Conservation (phyloP, 495 filamentous ascomycete genomes). For the Copromyces sp. region DNA sequence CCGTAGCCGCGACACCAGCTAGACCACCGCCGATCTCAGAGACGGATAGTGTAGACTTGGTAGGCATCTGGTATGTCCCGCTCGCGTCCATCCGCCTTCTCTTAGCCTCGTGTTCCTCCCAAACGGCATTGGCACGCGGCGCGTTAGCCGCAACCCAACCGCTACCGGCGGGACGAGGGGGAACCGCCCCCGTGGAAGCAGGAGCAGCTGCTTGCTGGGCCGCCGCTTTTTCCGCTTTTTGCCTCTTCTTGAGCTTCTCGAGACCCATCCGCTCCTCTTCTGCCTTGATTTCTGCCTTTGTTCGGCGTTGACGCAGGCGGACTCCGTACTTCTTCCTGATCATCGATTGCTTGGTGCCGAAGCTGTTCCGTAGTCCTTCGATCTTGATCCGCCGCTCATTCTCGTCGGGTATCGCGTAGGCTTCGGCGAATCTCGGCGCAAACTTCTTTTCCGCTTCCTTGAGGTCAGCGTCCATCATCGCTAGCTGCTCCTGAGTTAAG, state of each 20-base stretch:
- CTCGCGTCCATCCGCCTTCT: conserved; percentile 16
- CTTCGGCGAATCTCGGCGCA: conserved; percentile 28
- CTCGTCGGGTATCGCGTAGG: conserved; percentile 25
- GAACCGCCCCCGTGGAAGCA: conserved; percentile 1
- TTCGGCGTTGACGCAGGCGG: conserved; percentile 33
- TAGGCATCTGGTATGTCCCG: conserved; percentile 15
- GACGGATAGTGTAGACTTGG: conserved; percentile 21
- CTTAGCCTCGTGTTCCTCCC: conserved; percentile 22
- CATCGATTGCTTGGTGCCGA: conserved; percentile 39
- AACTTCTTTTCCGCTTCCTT: conserved; percentile 27
- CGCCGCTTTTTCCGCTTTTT: conserved; percentile 1
- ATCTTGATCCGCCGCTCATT: conserved; percentile 20
- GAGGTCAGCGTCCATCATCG: conserved; percentile 27
- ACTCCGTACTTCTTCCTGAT: conserved; percentile 41
- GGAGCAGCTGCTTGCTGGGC: conserved; percentile 11
- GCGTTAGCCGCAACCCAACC: conserved; percentile 25
- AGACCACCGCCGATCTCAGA: conserved; percentile 23
- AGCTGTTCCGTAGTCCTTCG: conserved; percentile 34
- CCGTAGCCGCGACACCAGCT: conserved; percentile 21
- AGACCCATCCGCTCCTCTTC: conserved; percentile 32
- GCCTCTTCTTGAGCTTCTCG: not conserved
- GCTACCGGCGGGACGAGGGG: conserved; percentile 8
- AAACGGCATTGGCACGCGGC: conserved; percentile 7
- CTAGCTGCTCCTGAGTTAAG: conserved; percentile 17
- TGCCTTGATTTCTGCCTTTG: conserved; percentile 31